These are phyloP conservation scores for Backusella parvicylindrica DNA, from an alignment of 192 early-diverging fungal genomes.

Conservation along the genomic window DNA sequence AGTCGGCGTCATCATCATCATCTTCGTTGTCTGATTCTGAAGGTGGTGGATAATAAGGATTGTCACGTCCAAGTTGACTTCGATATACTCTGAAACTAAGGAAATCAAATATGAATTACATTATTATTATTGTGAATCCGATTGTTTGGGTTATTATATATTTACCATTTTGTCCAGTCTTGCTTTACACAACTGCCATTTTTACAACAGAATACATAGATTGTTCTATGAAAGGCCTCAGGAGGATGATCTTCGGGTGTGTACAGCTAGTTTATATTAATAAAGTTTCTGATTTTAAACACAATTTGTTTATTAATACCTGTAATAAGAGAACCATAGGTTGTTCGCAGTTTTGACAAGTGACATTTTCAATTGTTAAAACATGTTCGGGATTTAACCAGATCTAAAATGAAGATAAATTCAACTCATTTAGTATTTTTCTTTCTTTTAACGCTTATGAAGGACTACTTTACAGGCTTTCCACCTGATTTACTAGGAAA, in stretches of 20 bases:
- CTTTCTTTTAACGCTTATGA: too few relatives aligned
- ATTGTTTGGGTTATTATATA: not conserved
- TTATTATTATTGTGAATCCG: not conserved
- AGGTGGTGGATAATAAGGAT: constrained; percentile 56
- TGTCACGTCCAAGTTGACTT: constrained; percentile 72
- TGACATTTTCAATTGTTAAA: constrained; percentile 52
- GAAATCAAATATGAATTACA: too few relatives aligned
- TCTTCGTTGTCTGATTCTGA: constrained; percentile 34
- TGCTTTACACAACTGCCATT: constrained; percentile 76
- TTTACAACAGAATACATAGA: constrained; percentile 94
- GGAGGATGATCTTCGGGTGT: constrained; percentile 86
- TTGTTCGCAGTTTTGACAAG: constrained; percentile 69
- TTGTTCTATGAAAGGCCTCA: constrained; percentile 85
- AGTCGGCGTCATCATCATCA: constrained; percentile 33
- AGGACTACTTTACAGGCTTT: constrained; percentile 56
- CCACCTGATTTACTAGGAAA: constrained; percentile 92
- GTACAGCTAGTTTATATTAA: constrained; percentile 59
- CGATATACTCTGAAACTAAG: constrained; percentile 82
- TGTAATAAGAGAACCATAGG: constrained; percentile 81
- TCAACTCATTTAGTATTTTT: too few relatives aligned
- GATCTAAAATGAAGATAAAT: constrained; percentile 32
- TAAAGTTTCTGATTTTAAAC: too few relatives aligned
- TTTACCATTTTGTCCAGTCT: constrained; percentile 51
- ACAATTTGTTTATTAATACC: constrained; percentile 38
- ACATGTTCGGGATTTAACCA: constrained; percentile 81